Evolutionary conservation across 1,284 basidiomycete genomes (phyloP).

Genomic region (Ceratobasidium sp.): DNA sequence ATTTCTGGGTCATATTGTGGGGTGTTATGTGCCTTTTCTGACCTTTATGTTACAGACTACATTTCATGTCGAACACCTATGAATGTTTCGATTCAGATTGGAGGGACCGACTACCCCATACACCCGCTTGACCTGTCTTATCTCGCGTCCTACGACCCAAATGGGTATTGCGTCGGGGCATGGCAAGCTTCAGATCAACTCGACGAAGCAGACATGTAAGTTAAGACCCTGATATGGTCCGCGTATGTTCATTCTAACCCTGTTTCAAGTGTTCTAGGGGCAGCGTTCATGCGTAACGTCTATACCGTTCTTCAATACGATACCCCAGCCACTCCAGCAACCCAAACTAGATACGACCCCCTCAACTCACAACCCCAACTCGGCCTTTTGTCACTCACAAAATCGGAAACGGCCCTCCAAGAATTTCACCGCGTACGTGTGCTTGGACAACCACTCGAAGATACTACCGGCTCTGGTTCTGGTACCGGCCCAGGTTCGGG

Average conservation of each 20-base stretch:
- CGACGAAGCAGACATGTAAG: slow-evolving; percentile 45
- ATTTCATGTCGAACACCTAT: slow-evolving; percentile 45
- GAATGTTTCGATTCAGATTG: slow-evolving; percentile 47
- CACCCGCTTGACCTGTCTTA: slow-evolving; percentile 49
- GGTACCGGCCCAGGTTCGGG: too few species aligned
- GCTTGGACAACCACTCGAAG: slow-evolving; percentile 28
- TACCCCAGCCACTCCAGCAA: slow-evolving; percentile 11
- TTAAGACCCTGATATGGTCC: neutral
- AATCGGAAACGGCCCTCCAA: slow-evolving; percentile 41
- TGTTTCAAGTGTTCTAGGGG: slow-evolving; percentile 45
- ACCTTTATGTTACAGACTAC: slow-evolving; percentile 47
- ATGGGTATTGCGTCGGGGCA: slow-evolving; percentile 46
- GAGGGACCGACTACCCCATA: slow-evolving; percentile 42
- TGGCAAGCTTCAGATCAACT: slow-evolving; percentile 46
- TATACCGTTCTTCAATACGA: slow-evolving; percentile 49
- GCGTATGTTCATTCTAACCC: too few species aligned
- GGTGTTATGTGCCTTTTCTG: neutral
- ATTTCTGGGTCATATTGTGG: neutral
- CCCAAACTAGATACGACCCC: slow-evolving; percentile 11
- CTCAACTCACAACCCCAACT: slow-evolving; percentile 38
- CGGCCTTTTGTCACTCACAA: slow-evolving; percentile 48
- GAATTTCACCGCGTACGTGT: slow-evolving; percentile 49
- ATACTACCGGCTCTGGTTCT: slow-evolving; percentile 2
- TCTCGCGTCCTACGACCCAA: slow-evolving; percentile 26
- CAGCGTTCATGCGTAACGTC: slow-evolving; percentile 49